A percentile compares a stretch with the other conserved stretches of the same genome.
Evolutionary conservation across 2,329 filamentous ascomycete species (phyloP).

Genomic region (Phaeosphaeria sp.): DNA sequence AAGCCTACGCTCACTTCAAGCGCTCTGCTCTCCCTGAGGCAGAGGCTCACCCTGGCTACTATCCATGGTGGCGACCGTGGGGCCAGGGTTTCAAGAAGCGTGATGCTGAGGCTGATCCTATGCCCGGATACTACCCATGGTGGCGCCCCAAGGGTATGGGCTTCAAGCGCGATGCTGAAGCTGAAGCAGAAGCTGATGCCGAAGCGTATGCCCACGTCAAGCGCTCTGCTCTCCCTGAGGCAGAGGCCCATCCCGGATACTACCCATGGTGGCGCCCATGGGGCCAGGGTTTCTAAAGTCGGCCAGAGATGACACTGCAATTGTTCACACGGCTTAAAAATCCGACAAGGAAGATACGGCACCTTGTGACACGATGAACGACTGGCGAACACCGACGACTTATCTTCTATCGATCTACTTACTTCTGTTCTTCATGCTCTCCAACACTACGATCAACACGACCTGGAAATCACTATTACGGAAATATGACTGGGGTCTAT

Average conservation of each 20-base stretch:
- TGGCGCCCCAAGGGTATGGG: constrained; percentile 4
- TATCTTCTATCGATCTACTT: not conserved
- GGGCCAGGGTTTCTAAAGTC: not conserved
- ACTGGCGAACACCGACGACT: not conserved
- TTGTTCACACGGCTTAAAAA: not conserved
- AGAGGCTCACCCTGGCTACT: constrained; percentile 3
- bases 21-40: not conserved
- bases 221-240: constrained; percentile 26
- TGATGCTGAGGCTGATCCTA: constrained; percentile 36
- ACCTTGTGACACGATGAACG: not conserved
- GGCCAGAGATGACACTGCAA: not conserved
- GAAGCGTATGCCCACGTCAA: constrained; percentile 23
- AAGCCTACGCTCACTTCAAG: constrained; percentile 22
- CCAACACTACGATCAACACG: not conserved
- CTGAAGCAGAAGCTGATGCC: constrained; percentile 25
- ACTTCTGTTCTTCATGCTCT: not conserved
- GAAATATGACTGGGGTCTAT: not conserved
- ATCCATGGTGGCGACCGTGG: constrained; percentile 16
- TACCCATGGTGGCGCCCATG: not conserved
- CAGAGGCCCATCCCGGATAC: constrained; percentile 6
- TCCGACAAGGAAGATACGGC: not conserved
- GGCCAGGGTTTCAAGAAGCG: constrained; percentile 32
- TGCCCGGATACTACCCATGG: not conserved
- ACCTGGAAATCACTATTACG: not conserved
- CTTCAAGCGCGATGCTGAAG: constrained; percentile 26